Evolutionary conservation across 768 basidiomycete species (phyloP).

Genomic region (Trametes meyenii): DNA sequence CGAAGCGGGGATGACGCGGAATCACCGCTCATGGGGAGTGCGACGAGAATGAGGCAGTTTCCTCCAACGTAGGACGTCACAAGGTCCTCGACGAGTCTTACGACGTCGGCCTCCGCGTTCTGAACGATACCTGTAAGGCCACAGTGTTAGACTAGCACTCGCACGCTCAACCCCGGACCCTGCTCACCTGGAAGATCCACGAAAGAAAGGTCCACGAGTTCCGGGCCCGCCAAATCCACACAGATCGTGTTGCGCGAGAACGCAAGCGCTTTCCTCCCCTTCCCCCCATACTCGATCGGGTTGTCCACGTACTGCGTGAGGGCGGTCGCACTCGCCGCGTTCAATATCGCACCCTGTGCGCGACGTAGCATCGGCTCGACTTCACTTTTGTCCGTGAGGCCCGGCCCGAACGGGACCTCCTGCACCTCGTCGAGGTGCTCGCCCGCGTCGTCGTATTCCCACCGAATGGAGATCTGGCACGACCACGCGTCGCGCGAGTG

Average conservation of each 20-base stretch:
- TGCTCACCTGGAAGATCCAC: conserved; percentile 38
- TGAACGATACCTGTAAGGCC: conserved; percentile 30
- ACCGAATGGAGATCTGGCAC: conserved; percentile 46
- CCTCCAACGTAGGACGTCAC: conserved; percentile 60
- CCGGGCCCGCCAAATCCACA: conserved; percentile 33
- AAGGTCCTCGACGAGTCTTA: conserved; percentile 59
- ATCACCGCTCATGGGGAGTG: conserved; percentile 35
- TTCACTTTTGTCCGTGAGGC: conserved; percentile 41
- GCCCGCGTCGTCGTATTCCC: conserved; percentile 41
- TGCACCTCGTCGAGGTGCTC: conserved; percentile 24
- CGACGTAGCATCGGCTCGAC: conserved; percentile 60
- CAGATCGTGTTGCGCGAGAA: conserved; percentile 37
- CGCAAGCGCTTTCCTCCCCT: conserved; percentile 11
- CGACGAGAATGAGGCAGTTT: conserved; percentile 61
- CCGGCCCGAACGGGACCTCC: conserved; percentile 45
- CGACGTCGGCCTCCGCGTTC: conserved; percentile 3
- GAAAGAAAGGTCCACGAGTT: conserved; percentile 37
- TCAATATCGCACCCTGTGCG: conserved; percentile 61
- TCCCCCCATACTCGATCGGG: background rate
- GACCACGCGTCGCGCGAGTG: conserved; percentile 31
- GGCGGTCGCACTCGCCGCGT: conserved; percentile 14
- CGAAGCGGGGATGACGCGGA: conserved; percentile 39
- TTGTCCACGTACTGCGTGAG: background rate
- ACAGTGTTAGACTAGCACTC: conserved; percentile 1
- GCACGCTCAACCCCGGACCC: conserved; percentile 25